Evolutionary conservation across 306 rosid species (phyloP), one percentile per base, ranked within the genome.

Genomic region (Geum urbanum): DNA sequence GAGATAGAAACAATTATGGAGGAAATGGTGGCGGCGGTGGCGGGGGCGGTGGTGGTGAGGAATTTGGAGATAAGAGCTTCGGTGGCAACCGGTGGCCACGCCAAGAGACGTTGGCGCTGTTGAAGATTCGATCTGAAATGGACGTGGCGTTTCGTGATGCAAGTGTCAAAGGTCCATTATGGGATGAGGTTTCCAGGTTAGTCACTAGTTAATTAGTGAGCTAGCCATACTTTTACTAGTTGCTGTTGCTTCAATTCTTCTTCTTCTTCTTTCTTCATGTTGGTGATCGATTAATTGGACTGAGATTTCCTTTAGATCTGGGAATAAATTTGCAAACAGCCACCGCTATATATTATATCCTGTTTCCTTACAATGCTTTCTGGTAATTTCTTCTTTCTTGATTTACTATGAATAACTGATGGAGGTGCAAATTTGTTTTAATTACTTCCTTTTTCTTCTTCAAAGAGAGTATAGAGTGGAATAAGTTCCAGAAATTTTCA

Each of bases 61-160:
- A 85, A 37, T 88, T 77, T 9, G 86, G 89, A 37, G 97, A 88
- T 58, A 76, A 82, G 59, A 88, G 85, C 74, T 87, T 81, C 48
- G 97, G 95, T 3, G 99, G 97, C 0, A 91, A 87, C 77, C 80
- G 97, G 55, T 95, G 99, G 99, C 99, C 99, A 6, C 77, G 92
- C 9, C 95, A 83, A 58, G 99, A 95, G 58, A 95, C 97, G 44
- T 60, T 95, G 67, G 96, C 95, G 12, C 85, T 95, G 72, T 64
- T 95, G 82, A 85, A 89, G 80, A 91, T 95, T 75, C 81, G 99
- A 62, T 87, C 97, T n/a, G 99, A 91, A 22, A 95, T 95, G 99
- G 99, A 84, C 75, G 83, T 78, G 16, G 87, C 84, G 62, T 95
- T 95, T 72, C 77, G 87, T 69, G 99, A 95, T 79, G 96, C 99